Evolutionary conservation across 1,284 basidiomycete species (phyloP).

Genomic region (Pseudozyma thailandica): DNA sequence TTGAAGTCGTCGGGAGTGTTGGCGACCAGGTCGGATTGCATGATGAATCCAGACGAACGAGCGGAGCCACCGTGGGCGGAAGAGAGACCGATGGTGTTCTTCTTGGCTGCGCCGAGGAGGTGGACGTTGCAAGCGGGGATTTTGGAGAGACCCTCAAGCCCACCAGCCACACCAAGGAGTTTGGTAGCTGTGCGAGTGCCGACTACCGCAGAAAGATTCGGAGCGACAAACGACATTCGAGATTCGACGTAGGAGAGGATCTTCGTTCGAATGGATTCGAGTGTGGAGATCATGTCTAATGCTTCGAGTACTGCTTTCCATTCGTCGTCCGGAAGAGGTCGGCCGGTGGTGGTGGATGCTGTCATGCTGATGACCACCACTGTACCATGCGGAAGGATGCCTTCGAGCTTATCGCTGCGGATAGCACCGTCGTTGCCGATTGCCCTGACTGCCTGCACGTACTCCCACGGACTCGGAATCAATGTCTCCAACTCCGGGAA

Average conservation of each 20-base stretch:
- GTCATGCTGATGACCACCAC: constrained; percentile 97
- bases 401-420: constrained; percentile 81
- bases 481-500: constrained; percentile 98
- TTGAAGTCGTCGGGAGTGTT: constrained; percentile 90
- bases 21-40: constrained; percentile 87
- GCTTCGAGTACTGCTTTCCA: constrained; percentile 86
- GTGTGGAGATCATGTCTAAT: constrained; percentile 84
- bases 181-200: constrained; percentile 98
- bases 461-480: constrained; percentile 89
- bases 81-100: constrained; percentile 87
- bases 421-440: constrained; percentile 82
- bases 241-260: constrained; percentile 99
- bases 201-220: constrained; percentile 96
- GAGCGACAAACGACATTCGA: constrained; percentile 96
- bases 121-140: constrained; percentile 97
- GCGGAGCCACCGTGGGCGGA: constrained; percentile 71
- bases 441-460: constrained; percentile 87
- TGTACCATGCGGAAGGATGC: constrained; percentile 86
- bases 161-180: constrained; percentile 94
- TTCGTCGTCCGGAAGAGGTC: constrained; percentile 76
- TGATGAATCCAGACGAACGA: constrained; percentile 96
- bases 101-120: constrained; percentile 90
- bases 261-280: constrained; percentile 85
- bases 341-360: constrained; percentile 83
- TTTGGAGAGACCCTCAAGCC: constrained; percentile 86